phyloP scores from a whole-genome alignment of 148 eudicot genomes.

The Persicaria tinctoria region DNA sequence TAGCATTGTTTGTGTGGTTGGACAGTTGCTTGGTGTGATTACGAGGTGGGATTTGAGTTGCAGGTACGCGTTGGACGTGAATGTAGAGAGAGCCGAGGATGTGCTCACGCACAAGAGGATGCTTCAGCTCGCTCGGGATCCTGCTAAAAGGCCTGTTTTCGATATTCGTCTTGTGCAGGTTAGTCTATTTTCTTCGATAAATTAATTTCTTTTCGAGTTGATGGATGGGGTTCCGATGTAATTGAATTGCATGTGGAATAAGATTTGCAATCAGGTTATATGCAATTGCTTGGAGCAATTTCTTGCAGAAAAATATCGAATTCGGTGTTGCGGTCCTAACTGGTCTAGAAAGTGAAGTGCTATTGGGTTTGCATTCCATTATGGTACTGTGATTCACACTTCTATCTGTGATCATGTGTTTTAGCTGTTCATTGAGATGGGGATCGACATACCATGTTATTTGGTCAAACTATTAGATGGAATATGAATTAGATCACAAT shows the following conservation, averaged over 20 bases:
- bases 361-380: background rate
- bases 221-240: background rate
- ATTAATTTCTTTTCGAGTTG: background rate
- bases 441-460: background rate
- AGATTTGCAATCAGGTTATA: background rate
- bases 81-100: slow-evolving; percentile 96
- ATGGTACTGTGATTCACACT: background rate
- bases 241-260: background rate
- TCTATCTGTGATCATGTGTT: background rate
- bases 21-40: background rate
- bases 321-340: background rate
- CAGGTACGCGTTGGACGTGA: slow-evolving; percentile 96
- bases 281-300: background rate
- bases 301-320: background rate
- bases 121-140: slow-evolving; percentile 69
- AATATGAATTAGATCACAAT: background rate
- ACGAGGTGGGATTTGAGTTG: slow-evolving; percentile 11
- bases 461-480: background rate
- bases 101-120: slow-evolving; percentile 76
- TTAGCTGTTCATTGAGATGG: background rate
- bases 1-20: background rate
- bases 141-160: slow-evolving; percentile 68
- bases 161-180: slow-evolving; percentile 98
- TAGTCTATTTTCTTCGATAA: background rate
- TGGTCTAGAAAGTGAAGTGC: background rate